Evolutionary conservation across 2,329 filamentous ascomycete genomes (phyloP), one percentile per base, ranked within the genome.

Genomic region (Pyrenochaeta sp.): DNA sequence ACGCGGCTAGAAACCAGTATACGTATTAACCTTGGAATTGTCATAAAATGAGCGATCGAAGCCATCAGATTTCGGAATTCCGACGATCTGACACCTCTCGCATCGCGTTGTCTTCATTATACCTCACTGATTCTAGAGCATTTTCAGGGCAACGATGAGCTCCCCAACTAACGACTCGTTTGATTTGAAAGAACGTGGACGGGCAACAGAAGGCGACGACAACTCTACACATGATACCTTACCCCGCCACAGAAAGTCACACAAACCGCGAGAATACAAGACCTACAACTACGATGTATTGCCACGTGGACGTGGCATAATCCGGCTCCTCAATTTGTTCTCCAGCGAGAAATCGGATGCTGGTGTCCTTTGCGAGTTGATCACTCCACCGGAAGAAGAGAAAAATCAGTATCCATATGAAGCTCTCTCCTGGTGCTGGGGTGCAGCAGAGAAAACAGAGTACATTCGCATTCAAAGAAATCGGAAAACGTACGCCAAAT

Each of bases 341-440:
- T 56, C 64, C 10, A 62, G 59, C 45, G 30, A 52, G 9, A 63
- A 61, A 25, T 54, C 62, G 1, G 48, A 58, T 10, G 46, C 36
- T 19, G 49, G 49, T 2, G 24, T 65, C 15, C 55, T 62, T 24
- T 67, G 64, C 55, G 55, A 62, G 32, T 45, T 64, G n/a, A 50
- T 64, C 28, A 42, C n/a, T 24, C 15, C 34, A 13, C 6, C 22
- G 19, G 40, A 51, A 30, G 40, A 43, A 5, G 32, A 50, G 13
- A 24, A 30, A 25, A 15, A 13, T 28, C 6, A 28, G 10, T 47
- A 36, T 19, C 22, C 40, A 25, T 70, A 68, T 34, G 65, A 68
- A 25, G 67, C 67, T 2, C 44, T 71, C 13, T 69, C 66, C 1
- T 71, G 67, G 59, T 68, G 59, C 25, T 60, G 58, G 58, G 58